phyloP scores from a whole-genome alignment of 75 land plant species.

The Pseudotsuga menziesii region DNA sequence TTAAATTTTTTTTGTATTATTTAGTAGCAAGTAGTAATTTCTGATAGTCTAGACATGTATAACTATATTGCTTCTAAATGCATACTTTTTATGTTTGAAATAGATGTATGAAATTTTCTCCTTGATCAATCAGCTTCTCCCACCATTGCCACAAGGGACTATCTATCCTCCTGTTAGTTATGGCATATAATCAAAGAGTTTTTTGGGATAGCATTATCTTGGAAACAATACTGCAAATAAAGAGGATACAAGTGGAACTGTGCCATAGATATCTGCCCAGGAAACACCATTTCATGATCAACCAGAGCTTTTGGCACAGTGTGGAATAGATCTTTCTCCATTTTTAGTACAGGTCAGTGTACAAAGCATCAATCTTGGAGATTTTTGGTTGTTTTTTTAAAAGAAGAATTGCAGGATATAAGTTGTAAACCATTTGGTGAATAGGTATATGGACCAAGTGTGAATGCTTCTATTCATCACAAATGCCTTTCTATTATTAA shows the following conservation, averaged over 20 bases:
- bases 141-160: conserved; percentile 16
- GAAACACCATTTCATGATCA: conserved; percentile 35
- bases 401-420: neutral
- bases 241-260: conserved; percentile 3
- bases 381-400: neutral
- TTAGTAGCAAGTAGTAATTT: too few species aligned
- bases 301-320: conserved; percentile 44
- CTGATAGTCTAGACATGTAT: too few species aligned
- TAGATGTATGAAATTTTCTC: conserved; percentile 63
- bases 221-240: neutral
- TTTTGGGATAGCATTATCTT: neutral
- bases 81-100: neutral
- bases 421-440: neutral
- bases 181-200: neutral
- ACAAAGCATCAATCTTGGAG: neutral
- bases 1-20: too few species aligned
- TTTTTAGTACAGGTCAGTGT: conserved; percentile 40
- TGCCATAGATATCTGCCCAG: conserved; percentile 14
- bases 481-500: conserved; percentile 1
- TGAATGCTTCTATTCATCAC: neutral
- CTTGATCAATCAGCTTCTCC: conserved; percentile 58
- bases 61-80: too few species aligned
- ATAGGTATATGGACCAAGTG: conserved; percentile 9
- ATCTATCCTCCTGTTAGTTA: neutral
- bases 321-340: conserved; percentile 60